A percentile compares a stretch with the other conserved stretches of the same genome.
Evolutionary conservation across 352 stramenopile species (phyloP).

Genomic region (Peronospora tabacina): DNA sequence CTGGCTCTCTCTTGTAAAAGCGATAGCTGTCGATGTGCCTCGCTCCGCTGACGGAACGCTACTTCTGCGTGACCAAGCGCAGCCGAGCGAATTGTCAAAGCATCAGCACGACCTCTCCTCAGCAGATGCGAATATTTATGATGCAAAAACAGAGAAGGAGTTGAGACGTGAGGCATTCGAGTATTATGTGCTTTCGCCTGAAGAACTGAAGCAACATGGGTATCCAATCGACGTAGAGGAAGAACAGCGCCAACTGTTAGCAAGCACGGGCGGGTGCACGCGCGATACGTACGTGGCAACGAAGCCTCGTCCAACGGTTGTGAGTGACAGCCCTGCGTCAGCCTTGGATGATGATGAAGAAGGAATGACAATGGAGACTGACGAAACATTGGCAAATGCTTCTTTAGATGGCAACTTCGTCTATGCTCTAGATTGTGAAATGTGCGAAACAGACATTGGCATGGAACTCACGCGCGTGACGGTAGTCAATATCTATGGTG

Average conservation of each 20-base stretch:
- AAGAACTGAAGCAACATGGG: slow-evolving; percentile 62
- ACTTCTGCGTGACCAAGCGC: slow-evolving; percentile 17
- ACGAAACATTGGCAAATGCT: slow-evolving; percentile 14
- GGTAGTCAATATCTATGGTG: slow-evolving; percentile 47
- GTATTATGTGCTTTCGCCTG: slow-evolving; percentile 54
- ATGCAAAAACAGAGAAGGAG: slow-evolving; percentile 5
- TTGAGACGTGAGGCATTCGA: slow-evolving; percentile 19
- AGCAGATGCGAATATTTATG: slow-evolving; percentile 8
- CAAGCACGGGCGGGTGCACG: slow-evolving; percentile 39
- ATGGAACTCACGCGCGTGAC: slow-evolving; percentile 81
- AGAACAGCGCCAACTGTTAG: slow-evolving; percentile 51
- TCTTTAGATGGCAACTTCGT: slow-evolving; percentile 24
- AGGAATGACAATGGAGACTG: slow-evolving; percentile 19
- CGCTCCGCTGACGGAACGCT: slow-evolving; percentile 37
- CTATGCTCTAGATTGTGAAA: slow-evolving; percentile 85
- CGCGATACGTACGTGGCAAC: slow-evolving; percentile 56
- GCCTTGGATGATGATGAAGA: slow-evolving; percentile 15
- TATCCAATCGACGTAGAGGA: slow-evolving; percentile 54
- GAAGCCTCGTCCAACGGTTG: slow-evolving; percentile 22
- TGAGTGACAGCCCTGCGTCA: slow-evolving; percentile 2
- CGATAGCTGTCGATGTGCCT: slow-evolving; percentile 44
- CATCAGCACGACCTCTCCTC: slow-evolving; percentile 7
- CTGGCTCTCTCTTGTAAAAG: slow-evolving; percentile 60
- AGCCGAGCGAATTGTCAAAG: slow-evolving; percentile 2
- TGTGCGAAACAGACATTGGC: slow-evolving; percentile 84